Percentiles rank a stretch among this genome's conserved stretches.
Evolutionary conservation across 2,329 filamentous ascomycete genomes (phyloP).

Genomic region (Neocucurbitaria cava): DNA sequence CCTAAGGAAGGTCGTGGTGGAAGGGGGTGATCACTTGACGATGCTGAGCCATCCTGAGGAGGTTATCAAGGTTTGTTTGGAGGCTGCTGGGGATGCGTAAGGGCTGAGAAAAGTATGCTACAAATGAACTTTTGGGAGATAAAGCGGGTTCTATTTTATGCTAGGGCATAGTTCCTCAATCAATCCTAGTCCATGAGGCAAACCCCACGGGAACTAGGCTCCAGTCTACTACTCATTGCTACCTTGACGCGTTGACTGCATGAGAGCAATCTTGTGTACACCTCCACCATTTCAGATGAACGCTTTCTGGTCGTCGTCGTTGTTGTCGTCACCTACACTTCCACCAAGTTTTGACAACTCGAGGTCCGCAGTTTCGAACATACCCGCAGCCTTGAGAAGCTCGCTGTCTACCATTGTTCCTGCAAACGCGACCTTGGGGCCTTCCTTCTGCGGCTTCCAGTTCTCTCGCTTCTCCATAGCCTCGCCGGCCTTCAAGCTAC

Average conservation of each 20-base stretch:
- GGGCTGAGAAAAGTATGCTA: background rate
- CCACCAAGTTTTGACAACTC: constrained; percentile 21
- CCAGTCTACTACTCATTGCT: background rate
- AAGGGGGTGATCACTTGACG: constrained; percentile 5
- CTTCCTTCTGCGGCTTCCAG: constrained; percentile 27
- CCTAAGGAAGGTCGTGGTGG: constrained; percentile 7
- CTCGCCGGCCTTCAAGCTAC: constrained; percentile 22
- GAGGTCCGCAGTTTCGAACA: constrained; percentile 27
- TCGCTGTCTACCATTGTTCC: constrained; percentile 41
- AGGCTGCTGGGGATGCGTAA: constrained; percentile 2
- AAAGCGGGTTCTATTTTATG: background rate
- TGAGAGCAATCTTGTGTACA: background rate
- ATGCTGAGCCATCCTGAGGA: constrained; percentile 12
- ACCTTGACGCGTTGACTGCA: background rate
- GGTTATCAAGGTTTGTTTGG: constrained; percentile 6
- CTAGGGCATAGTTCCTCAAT: background rate
- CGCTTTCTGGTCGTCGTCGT: constrained; percentile 8
- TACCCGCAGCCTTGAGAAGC: constrained; percentile 37
- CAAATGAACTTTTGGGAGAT: background rate
- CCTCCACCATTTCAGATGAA: constrained; percentile 1
- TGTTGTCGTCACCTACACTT: no score
- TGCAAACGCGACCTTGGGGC: constrained; percentile 34
- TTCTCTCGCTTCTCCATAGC: constrained; percentile 20
- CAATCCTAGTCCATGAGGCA: background rate
- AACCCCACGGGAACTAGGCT: background rate